Evolutionary conservation across 2,329 filamentous ascomycete species (phyloP).

Genomic region (Colletotrichum trifolii): DNA sequence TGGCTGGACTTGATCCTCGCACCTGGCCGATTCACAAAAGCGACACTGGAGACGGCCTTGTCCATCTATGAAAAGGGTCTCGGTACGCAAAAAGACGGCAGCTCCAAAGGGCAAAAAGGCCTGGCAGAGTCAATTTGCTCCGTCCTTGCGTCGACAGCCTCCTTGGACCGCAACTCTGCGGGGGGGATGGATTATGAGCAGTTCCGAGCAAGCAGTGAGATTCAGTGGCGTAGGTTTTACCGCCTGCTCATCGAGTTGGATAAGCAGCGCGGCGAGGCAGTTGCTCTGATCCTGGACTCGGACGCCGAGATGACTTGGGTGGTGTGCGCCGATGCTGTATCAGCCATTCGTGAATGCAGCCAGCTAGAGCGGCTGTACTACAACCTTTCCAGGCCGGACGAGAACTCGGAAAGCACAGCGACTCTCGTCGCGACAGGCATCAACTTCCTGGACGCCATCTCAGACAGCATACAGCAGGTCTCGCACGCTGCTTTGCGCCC

Average conservation of each 20-base stretch:
- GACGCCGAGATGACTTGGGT: constrained; percentile 82
- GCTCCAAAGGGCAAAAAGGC: constrained; percentile 60
- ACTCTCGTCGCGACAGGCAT: constrained; percentile 76
- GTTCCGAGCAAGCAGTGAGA: constrained; percentile 78
- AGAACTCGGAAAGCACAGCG: constrained; percentile 64
- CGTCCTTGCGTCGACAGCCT: constrained; percentile 76
- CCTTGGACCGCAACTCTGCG: constrained; percentile 69
- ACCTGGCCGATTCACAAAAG: constrained; percentile 82
- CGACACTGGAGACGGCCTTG: constrained; percentile 86
- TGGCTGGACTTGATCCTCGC: constrained; percentile 88
- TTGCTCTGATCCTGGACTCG: constrained; percentile 81
- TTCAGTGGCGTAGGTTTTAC: constrained; percentile 92
- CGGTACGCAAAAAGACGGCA: constrained; percentile 52
- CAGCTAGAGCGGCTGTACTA: constrained; percentile 79
- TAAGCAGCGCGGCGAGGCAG: constrained; percentile 82
- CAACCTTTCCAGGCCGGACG: constrained; percentile 68
- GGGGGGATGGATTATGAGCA: constrained; percentile 79
- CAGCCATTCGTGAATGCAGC: constrained; percentile 83
- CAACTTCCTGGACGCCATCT: constrained; percentile 76
- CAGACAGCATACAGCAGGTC: constrained; percentile 74
- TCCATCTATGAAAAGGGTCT: constrained; percentile 80
- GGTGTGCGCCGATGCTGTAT: constrained; percentile 83
- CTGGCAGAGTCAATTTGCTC: constrained; percentile 82
- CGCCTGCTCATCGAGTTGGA: constrained; percentile 87
- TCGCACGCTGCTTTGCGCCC: constrained; percentile 75